Conservation (phyloP, 2,329 filamentous ascomycete genomes). For the Magnaporthales sp. region DNA sequence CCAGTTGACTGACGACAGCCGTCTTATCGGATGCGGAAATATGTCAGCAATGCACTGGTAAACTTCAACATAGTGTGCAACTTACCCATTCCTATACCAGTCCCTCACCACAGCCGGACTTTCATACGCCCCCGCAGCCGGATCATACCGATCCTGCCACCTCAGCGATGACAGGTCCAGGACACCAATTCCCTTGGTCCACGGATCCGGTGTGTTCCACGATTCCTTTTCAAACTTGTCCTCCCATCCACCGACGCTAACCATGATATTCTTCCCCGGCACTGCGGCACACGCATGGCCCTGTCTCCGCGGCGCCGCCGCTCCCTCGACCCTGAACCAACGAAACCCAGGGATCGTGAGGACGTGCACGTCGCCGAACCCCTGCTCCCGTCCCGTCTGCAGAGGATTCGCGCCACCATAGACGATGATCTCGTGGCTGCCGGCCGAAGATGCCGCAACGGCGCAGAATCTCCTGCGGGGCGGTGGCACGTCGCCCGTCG, state of each 20-base stretch:
- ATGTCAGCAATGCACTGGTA: not conserved
- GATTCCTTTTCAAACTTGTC: not conserved
- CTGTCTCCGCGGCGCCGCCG: slow-evolving; percentile 7
- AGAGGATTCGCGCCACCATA: slow-evolving; percentile 21
- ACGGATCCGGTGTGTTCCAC: not conserved
- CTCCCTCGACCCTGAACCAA: slow-evolving; percentile 21
- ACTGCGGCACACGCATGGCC: not conserved
- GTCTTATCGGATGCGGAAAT: not conserved
- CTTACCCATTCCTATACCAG: not conserved
- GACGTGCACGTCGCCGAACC: slow-evolving; percentile 22
- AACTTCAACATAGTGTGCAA: not conserved
- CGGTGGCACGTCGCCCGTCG: slow-evolving; percentile 18
- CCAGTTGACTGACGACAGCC: not conserved
- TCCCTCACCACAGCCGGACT: not conserved
- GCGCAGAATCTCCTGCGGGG: slow-evolving; percentile 18
- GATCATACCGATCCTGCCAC: not conserved
- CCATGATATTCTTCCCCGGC: not conserved
- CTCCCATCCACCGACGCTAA: not conserved
- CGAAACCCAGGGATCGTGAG: slow-evolving; percentile 28
- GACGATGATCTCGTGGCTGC: slow-evolving; percentile 16
- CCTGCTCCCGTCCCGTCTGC: slow-evolving; percentile 5
- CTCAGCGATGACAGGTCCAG: not conserved
- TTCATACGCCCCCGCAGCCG: not conserved
- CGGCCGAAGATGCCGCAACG: slow-evolving; percentile 15
- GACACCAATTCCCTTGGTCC: not conserved